These are phyloP conservation scores for Chalciporus piperatoides DNA, from an alignment of 1,284 basidiomycete species.

Conservation along the genomic window DNA sequence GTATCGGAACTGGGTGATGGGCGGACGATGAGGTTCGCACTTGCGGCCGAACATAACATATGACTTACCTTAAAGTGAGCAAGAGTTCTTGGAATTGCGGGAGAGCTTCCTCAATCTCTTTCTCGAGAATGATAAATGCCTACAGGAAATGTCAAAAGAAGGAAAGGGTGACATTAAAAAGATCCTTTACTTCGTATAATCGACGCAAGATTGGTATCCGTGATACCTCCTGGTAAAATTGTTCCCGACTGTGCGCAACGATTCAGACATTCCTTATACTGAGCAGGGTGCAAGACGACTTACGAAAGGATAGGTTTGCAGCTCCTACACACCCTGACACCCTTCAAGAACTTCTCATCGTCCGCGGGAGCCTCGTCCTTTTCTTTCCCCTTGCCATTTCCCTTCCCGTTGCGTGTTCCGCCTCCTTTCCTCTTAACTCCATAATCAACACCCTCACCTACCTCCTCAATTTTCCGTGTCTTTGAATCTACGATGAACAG, in stretches of 20 bases:
- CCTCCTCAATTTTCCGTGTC: conserved; percentile 76
- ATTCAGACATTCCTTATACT: background rate
- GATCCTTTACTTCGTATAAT: conserved; percentile 60
- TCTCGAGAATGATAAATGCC: conserved; percentile 73
- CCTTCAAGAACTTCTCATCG: conserved; percentile 78
- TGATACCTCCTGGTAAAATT: conserved; percentile 70
- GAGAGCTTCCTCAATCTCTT: conserved; percentile 66
- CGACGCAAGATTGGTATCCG: conserved; percentile 61
- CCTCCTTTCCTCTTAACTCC: conserved; percentile 55
- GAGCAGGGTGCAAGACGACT: conserved; percentile 30
- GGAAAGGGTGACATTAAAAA: background rate
- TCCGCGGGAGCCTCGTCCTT: conserved; percentile 37
- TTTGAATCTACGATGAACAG: conserved; percentile 78
- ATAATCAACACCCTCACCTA: conserved; percentile 85
- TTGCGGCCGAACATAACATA: background rate
- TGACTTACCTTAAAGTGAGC: conserved; percentile 48
- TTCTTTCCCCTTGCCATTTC: conserved; percentile 42
- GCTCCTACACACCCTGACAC: conserved; percentile 78
- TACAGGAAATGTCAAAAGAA: conserved; percentile 28
- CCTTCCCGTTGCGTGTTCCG: conserved; percentile 21
- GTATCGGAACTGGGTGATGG: conserved; percentile 48
- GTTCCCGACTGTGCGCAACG: conserved; percentile 56
- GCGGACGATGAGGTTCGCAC: background rate
- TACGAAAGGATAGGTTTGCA: conserved; percentile 79
- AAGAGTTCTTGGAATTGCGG: conserved; percentile 72